A percentile compares a stretch with the other conserved stretches of the same genome.
Evolutionary conservation across 1,139 yeast genomes (phyloP).

Genomic region (Komagataea norvegica): DNA sequence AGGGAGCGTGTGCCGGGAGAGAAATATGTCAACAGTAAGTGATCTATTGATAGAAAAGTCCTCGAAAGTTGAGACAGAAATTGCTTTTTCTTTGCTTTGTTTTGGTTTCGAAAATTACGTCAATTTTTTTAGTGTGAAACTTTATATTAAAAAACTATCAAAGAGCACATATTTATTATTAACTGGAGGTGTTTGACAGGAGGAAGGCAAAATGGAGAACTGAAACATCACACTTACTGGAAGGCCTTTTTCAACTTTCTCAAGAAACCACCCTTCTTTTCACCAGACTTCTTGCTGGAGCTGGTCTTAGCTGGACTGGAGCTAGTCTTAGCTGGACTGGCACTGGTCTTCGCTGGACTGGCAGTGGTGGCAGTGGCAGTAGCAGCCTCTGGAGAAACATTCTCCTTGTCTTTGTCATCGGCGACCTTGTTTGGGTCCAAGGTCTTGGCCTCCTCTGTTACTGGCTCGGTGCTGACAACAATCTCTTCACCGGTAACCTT

Average conservation of each 20-base stretch:
- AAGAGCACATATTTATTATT: background rate
- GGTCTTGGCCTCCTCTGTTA: constrained; percentile 18
- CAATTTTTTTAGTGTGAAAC: no score
- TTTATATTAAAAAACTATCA: background rate
- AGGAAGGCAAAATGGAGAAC: no score
- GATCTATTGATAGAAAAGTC: no score
- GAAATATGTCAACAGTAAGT: no score
- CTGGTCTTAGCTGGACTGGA: constrained; percentile 13
- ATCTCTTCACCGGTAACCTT: constrained; percentile 35
- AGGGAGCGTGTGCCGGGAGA: no score
- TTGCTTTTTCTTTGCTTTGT: no score
- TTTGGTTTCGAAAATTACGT: no score
- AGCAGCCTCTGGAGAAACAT: constrained; percentile 7
- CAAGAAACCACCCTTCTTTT: constrained; percentile 23
- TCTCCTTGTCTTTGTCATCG: constrained; percentile 1
- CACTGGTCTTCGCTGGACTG: constrained; percentile 10
- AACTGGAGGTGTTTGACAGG: no score
- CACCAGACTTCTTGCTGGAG: constrained; percentile 11
- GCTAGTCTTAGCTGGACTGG: constrained; percentile 3
- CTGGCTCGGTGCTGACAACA: constrained; percentile 29
- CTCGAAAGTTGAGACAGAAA: no score
- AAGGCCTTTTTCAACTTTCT: constrained; percentile 19
- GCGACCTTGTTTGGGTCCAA: constrained; percentile 17
- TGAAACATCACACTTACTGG: constrained; percentile 2
- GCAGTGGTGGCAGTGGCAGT: constrained; percentile 12